phyloP scores from a whole-genome alignment of 2,329 filamentous ascomycete genomes.

The Alternaria incomplexa region DNA sequence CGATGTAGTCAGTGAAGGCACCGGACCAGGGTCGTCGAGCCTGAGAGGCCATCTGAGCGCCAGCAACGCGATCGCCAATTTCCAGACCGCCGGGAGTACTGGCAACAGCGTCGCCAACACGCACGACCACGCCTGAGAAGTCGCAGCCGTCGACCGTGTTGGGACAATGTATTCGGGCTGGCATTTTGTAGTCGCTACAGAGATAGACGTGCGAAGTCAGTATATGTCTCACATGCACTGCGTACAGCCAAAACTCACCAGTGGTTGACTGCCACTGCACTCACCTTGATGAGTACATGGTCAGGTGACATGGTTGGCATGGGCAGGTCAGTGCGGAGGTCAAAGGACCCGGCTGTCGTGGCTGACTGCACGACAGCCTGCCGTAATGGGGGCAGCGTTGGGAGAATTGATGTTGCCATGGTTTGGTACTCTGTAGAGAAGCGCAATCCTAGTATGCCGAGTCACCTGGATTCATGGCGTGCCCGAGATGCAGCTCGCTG shows the following conservation, averaged over 20 bases:
- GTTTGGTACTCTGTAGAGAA: not conserved
- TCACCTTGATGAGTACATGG: not conserved
- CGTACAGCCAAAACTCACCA: not conserved
- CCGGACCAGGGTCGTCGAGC: not conserved
- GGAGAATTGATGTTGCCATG: not conserved
- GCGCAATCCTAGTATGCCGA: not conserved
- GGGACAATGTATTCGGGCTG: not conserved
- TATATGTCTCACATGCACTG: not conserved
- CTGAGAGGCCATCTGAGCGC: not conserved
- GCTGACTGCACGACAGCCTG: not conserved
- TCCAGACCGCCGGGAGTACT: not conserved
- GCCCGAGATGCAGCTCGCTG: not conserved
- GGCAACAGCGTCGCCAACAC: not conserved
- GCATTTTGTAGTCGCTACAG: not conserved
- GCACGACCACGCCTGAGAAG: not conserved
- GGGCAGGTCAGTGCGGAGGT: not conserved
- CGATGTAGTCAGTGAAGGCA: not conserved
- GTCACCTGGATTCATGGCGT: not conserved
- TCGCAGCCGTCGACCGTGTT: not conserved
- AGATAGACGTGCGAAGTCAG: not conserved
- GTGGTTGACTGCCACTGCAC: not conserved
- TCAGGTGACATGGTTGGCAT: not conserved
- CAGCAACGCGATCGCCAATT: not conserved
- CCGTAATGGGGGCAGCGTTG: not conserved
- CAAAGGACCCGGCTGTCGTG: not conserved